Base-by-base conservation (phyloP, 495 filamentous ascomycete species). In the Saxophila tyrrhenica region DNA sequence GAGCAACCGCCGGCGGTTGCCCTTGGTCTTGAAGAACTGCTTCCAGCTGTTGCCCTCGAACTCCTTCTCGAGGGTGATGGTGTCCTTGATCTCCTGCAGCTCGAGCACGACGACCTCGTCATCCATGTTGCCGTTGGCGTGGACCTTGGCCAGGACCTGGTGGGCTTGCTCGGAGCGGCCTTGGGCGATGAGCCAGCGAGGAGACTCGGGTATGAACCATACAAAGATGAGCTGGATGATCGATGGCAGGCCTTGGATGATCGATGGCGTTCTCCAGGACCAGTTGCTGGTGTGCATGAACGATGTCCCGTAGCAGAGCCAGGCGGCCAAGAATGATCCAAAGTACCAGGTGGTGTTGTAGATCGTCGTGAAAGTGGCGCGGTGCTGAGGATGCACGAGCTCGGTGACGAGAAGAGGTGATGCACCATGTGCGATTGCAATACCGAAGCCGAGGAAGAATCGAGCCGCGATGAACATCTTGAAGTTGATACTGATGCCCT, bases 141-240 rank as follows among this genome's bases (percentile, higher is more conserved):
- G n/a, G n/a, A n/a, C n/a, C n/a, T 51, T 50, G 25, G 57, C 57
- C 9, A 59, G 52, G 11, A 46, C 53, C 24, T 51, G 52, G 24
- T 55, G 51, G 16, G 57, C 57, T 20, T 83, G 63, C 11, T 86
- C 83, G 54, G 76, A n/a, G 72, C 76, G 74, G 65, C 83, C 83
- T 56, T 82, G 80, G 57, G 78, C 73, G 54, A 87, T 81, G 22
- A 84, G 70, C 67, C 65, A 85, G 56, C 79, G 72, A 11, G 79
- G 79, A 2, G 80, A 82, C 62, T 82, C 76, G 19, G 75, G 74
- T 13, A 81, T 69, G 61, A 78, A 75, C 70, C 71, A 80, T 50
- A 82, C 73, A 53, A 69, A 72, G 51, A 69, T 43, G 49, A 78
- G 63, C 66, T 76, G 75, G 54, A 78, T 59, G 41, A 69, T 56